These are phyloP conservation scores for Dryadomyces quercus-mongolicae DNA, from an alignment of 2,329 filamentous ascomycete species.

Conservation along the genomic window DNA sequence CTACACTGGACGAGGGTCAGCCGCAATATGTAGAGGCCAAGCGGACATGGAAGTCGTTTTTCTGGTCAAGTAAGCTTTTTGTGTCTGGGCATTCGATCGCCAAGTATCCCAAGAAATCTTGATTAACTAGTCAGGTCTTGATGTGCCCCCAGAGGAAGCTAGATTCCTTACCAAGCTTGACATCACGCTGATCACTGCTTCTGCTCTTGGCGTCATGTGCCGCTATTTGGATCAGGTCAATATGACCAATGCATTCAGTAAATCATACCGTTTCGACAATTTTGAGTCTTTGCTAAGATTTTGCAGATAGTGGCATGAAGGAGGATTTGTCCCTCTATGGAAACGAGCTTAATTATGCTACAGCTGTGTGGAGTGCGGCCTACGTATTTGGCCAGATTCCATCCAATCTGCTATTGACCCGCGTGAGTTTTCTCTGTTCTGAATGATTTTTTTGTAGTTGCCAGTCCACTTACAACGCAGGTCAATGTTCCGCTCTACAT, in stretches of 20 bases:
- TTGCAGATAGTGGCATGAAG: constrained; percentile 18
- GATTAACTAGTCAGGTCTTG: constrained; percentile 10
- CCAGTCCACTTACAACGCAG: too few species aligned
- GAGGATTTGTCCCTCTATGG: constrained; percentile 19
- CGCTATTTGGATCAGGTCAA: constrained; percentile 18
- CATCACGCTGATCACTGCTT: constrained; percentile 15
- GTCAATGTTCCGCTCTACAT: constrained; percentile 20
- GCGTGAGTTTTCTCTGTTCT: constrained; percentile 13
- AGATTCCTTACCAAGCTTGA: constrained; percentile 18
- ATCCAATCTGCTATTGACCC: constrained; percentile 33
- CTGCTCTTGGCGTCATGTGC: constrained; percentile 16
- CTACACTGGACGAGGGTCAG: not conserved
- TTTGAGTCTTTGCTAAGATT: not conserved
- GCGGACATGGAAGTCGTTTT: constrained; percentile 22
- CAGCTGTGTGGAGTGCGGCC: constrained; percentile 27
- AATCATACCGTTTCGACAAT: not conserved
- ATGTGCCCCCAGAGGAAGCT: constrained; percentile 16
- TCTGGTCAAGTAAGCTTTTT: constrained; percentile 15
- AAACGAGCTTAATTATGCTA: constrained; percentile 23
- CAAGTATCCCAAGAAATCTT: not conserved
- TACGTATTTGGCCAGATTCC: constrained; percentile 20
- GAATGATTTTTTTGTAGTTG: too few species aligned
- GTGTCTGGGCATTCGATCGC: too few species aligned
- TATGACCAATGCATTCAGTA: constrained; percentile 18
- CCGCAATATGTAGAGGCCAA: constrained; percentile 25